Evolutionary conservation across 2,329 filamentous ascomycete genomes (phyloP).

Genomic region (Cercospora citrullina): DNA sequence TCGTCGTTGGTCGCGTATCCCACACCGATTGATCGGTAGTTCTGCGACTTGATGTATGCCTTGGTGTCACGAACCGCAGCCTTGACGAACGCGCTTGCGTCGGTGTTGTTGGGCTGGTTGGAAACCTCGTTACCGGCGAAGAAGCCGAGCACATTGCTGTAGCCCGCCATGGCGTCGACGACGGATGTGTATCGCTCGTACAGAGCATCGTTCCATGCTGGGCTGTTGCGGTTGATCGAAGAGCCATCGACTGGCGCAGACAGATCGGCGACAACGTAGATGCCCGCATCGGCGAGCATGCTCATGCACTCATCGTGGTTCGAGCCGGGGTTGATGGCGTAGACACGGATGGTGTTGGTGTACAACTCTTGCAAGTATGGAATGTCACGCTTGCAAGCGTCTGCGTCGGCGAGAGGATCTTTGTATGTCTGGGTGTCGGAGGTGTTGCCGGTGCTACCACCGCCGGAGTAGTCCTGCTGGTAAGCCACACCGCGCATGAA

Average conservation of each 20-base stretch:
- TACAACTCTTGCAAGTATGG: conserved; percentile 74
- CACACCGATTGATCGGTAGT: conserved; percentile 77
- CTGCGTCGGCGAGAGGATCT: conserved; percentile 76
- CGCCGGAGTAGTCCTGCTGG: conserved; percentile 67
- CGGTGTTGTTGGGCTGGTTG: conserved; percentile 84
- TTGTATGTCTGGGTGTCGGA: conserved; percentile 60
- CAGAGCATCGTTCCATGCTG: conserved; percentile 75
- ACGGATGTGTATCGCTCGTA: conserved; percentile 81
- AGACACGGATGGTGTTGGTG: conserved; percentile 94
- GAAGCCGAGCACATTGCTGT: conserved; percentile 93
- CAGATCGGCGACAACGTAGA: conserved; percentile 93
- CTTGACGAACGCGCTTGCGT: conserved; percentile 92
- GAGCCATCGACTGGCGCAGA: conserved; percentile 64
- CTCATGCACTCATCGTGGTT: conserved; percentile 86
- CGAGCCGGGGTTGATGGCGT: conserved; percentile 78
- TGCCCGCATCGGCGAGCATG: conserved; percentile 76
- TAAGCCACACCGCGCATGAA: conserved; percentile 95
- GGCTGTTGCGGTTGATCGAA: conserved; percentile 82
- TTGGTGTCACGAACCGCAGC: conserved; percentile 96
- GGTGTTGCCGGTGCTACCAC: conserved; percentile 44
- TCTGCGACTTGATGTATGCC: conserved; percentile 80
- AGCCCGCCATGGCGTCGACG: conserved; percentile 76
- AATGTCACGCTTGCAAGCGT: conserved; percentile 78
- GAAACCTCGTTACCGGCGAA: conserved; percentile 98
- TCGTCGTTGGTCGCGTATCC: conserved; percentile 98